A percentile compares a stretch with the other conserved stretches of the same genome.
phyloP scores from a whole-genome alignment of 2,329 filamentous ascomycete species.

The Zarea fungicola region DNA sequence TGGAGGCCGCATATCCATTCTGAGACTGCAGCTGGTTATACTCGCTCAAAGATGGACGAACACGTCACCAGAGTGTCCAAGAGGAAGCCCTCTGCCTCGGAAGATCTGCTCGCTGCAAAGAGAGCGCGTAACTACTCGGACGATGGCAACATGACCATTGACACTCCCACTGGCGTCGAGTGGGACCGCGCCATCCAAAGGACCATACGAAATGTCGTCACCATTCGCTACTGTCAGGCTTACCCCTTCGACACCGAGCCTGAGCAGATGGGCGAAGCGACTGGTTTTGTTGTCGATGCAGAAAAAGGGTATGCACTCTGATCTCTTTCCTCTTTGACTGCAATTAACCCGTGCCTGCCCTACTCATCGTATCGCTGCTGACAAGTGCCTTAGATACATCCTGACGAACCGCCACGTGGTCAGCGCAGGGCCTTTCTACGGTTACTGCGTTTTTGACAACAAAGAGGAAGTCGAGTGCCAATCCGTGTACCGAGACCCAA shows the following conservation, averaged over 20 bases:
- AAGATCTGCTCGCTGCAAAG: constrained; percentile 33
- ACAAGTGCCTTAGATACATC: constrained; percentile 53
- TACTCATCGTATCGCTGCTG: neutral
- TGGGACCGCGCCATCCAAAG: constrained; percentile 96
- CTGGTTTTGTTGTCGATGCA: constrained; percentile 94
- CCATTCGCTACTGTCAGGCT: constrained; percentile 98
- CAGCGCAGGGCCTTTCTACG: constrained; percentile 93
- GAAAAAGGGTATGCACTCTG: constrained; percentile 70
- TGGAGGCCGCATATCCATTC: no score
- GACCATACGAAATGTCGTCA: constrained; percentile 92
- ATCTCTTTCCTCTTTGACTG: no score
- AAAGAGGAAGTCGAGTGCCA: constrained; percentile 95
- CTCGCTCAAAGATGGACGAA: constrained; percentile 45
- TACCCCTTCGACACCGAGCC: constrained; percentile 97
- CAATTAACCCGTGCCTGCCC: no score
- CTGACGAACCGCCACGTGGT: constrained; percentile 91
- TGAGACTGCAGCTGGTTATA: no score
- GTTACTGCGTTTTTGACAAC: constrained; percentile 97
- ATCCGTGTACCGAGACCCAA: constrained; percentile 94
- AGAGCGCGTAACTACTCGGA: constrained; percentile 39
- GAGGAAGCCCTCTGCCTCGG: constrained; percentile 45
- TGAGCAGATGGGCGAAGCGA: constrained; percentile 90
- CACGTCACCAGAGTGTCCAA: constrained; percentile 40
- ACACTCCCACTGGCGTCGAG: constrained; percentile 48
- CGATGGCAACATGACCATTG: constrained; percentile 40